phyloP scores from a whole-genome alignment of 2,329 filamentous ascomycete species.

The Stachybotrys chlorohalonatus region DNA sequence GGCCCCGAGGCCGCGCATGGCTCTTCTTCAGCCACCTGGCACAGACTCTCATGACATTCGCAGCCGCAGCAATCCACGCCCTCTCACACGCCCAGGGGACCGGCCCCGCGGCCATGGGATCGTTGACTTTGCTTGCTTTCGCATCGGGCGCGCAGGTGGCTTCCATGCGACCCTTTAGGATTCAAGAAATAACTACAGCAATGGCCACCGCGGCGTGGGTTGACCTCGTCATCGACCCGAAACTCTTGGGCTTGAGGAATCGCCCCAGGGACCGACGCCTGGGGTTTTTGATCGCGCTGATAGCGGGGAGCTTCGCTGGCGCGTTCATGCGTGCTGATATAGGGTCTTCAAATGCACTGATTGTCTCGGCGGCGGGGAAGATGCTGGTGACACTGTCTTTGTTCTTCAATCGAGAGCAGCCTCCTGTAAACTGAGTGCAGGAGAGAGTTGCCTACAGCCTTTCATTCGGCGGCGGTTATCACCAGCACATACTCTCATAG shows the following conservation, averaged over 20 bases:
- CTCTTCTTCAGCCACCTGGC: too few relatives aligned
- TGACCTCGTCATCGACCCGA: conserved; percentile 47
- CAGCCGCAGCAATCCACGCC: too few relatives aligned
- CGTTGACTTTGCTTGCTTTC: conserved; percentile 43
- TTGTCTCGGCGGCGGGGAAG: too few relatives aligned
- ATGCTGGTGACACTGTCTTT: too few relatives aligned
- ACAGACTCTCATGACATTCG: too few relatives aligned
- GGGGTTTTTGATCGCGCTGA: conserved; percentile 37
- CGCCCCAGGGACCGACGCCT: conserved; percentile 38
- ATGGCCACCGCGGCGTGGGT: conserved; percentile 58
- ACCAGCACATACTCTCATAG: too few relatives aligned
- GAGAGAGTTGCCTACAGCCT: too few relatives aligned
- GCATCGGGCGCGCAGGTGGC: conserved; percentile 51
- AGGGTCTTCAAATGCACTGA: too few relatives aligned
- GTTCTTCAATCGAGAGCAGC: too few relatives aligned
- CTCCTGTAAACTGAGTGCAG: too few relatives aligned
- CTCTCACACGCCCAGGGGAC: conserved; percentile 1
- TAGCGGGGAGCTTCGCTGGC: conserved; percentile 40
- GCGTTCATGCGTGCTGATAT: conserved; percentile 16
- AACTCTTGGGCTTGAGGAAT: conserved; percentile 36
- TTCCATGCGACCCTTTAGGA: conserved; percentile 40
- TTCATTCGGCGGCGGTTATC: too few relatives aligned
- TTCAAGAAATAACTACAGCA: conserved; percentile 54
- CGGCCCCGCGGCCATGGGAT: conserved; percentile 29
- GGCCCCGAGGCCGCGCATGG: too few relatives aligned